phyloP scores from a whole-genome alignment of 1,284 basidiomycete species.

The Ceratobasidium sp. region DNA sequence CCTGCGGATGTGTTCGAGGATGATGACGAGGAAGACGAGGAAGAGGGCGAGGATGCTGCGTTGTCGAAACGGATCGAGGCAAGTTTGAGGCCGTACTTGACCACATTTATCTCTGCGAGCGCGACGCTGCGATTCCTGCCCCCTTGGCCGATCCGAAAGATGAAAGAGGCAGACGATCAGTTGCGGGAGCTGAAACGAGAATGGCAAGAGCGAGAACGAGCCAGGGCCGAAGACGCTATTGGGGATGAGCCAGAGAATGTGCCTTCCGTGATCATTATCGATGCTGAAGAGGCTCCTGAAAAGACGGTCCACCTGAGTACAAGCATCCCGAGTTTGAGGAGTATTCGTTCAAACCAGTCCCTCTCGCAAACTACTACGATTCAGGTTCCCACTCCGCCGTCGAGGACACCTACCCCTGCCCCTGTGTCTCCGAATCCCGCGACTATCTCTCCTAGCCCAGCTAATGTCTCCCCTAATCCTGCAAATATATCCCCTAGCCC shows the following conservation, averaged over 20 bases:
- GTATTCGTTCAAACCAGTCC: conserved; percentile 40
- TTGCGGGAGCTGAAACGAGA: conserved; percentile 69
- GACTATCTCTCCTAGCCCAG: neutral
- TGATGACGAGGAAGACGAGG: conserved; percentile 13
- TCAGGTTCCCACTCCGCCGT: conserved; percentile 29
- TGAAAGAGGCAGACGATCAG: conserved; percentile 85
- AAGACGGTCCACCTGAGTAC: conserved; percentile 56
- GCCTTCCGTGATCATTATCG: conserved; percentile 15
- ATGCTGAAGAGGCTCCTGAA: conserved; percentile 46
- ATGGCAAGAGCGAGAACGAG: conserved; percentile 69
- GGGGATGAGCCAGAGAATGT: neutral
- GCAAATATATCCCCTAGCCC: conserved; percentile 17
- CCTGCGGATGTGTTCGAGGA: conserved; percentile 28
- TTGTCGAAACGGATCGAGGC: conserved; percentile 76
- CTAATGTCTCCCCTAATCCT: neutral
- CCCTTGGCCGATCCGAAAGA: conserved; percentile 82
- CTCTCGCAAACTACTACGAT: conserved; percentile 29
- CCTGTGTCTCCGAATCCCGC: neutral
- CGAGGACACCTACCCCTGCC: conserved; percentile 12
- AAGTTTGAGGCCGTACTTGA: conserved; percentile 81
- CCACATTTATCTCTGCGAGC: conserved; percentile 88
- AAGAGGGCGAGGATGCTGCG: conserved; percentile 38
- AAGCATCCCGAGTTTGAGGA: conserved; percentile 44
- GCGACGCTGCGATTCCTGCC: conserved; percentile 89
- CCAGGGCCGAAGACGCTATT: neutral